Conservation (phyloP, 257 asterid genomes). For the Leonotis leonurus region DNA sequence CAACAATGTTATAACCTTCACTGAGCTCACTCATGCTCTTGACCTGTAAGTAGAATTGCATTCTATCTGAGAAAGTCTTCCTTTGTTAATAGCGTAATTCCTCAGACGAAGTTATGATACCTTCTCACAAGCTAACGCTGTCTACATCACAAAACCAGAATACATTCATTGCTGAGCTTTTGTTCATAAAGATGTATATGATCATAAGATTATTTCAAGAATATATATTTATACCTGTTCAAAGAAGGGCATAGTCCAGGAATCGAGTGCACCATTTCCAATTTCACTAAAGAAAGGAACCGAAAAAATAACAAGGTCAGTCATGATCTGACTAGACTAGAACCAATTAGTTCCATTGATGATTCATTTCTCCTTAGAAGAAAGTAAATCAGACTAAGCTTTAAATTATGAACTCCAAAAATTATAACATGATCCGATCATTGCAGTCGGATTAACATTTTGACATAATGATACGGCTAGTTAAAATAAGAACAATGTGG, state of each 20-base stretch:
- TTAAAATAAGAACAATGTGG: too few relatives aligned
- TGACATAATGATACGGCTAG: too few relatives aligned
- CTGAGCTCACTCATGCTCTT: conserved; percentile 66
- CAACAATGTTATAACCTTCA: conserved; percentile 65
- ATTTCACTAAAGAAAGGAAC: conserved; percentile 53
- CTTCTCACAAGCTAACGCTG: conserved; percentile 77
- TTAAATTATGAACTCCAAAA: too few relatives aligned
- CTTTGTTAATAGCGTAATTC: conserved; percentile 15
- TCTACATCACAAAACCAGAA: conserved; percentile 30
- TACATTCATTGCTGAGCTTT: not conserved
- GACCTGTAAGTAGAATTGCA: conserved; percentile 47
- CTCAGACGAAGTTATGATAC: conserved; percentile 31
- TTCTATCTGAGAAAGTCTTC: conserved; percentile 22
- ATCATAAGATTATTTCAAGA: not conserved
- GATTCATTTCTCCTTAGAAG: too few relatives aligned
- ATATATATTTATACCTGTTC: conserved; percentile 46
- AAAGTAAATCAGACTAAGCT: too few relatives aligned
- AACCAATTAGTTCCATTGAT: too few relatives aligned
- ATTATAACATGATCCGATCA: too few relatives aligned
- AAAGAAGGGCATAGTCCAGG: conserved; percentile 75
- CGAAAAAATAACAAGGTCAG: not conserved
- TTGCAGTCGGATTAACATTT: too few relatives aligned
- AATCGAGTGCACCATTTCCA: conserved; percentile 79
- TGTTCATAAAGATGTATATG: not conserved
- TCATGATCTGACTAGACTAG: not conserved